Percentiles rank a stretch among this genome's conserved stretches.
phyloP scores from a whole-genome alignment of 192 early-diverging fungal genomes.

The Coemansia aciculifera region DNA sequence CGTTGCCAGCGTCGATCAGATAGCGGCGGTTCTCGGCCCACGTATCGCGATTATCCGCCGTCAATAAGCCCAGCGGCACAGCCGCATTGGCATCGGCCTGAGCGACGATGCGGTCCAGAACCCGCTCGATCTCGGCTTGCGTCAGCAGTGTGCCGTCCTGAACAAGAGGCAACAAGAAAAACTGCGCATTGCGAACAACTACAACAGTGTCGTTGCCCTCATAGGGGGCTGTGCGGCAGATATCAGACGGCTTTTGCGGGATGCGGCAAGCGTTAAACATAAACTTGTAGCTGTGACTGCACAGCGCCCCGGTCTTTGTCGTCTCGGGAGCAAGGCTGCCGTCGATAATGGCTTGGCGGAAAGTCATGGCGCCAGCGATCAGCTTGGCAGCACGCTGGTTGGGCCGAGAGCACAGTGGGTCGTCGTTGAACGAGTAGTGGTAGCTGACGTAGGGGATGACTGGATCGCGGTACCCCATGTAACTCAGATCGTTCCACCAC shows the following conservation, averaged over 20 bases:
- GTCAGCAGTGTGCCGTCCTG: constrained; percentile 61
- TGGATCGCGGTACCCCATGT: constrained; percentile 93
- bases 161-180: constrained; percentile 73
- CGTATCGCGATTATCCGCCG: constrained; percentile 86
- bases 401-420: constrained; percentile 68
- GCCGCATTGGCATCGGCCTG: constrained; percentile 65
- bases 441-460: constrained; percentile 96
- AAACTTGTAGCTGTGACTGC: constrained; percentile 89
- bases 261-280: constrained; percentile 97
- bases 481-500: constrained; percentile 97
- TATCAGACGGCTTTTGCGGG: constrained; percentile 84
- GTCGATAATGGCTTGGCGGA: constrained; percentile 74
- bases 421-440: constrained; percentile 92
- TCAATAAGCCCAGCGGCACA: constrained; percentile 82
- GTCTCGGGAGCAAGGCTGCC: constrained; percentile 81
- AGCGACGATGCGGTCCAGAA: constrained; percentile 66
- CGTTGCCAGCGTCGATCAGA: constrained; percentile 69
- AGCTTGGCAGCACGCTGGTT: constrained; percentile 86
- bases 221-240: constrained; percentile 70
- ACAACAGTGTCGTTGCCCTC: constrained; percentile 73
- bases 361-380: constrained; percentile 78
- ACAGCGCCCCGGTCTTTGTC: constrained; percentile 70
- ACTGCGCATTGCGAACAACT: constrained; percentile 86
- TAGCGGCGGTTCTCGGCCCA: constrained; percentile 81
- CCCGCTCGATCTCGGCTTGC: constrained; percentile 76